Evolutionary conservation across 208 protist species (phyloP), one percentile per base, ranked within the genome.

Genomic region (Sergeia podlipaevii): DNA sequence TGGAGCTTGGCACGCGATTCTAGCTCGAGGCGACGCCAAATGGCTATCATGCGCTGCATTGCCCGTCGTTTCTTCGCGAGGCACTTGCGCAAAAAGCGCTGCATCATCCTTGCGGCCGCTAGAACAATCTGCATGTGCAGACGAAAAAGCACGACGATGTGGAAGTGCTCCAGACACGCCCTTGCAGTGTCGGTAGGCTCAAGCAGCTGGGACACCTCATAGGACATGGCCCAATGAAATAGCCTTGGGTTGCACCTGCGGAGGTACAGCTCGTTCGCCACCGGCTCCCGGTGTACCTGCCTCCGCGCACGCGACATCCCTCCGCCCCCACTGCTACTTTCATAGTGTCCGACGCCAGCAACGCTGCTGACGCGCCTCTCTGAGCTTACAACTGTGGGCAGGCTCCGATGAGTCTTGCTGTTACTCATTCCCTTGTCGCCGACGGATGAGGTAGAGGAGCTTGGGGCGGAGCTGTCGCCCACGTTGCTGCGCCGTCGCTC

Each of bases 31-130:
- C 57, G 61, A 20, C 70, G 56, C 82, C 86, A 91, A 17, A 76
- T 42, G 1, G 46, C 52, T 44, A 86, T 28, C 81, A 93, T 93
- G 5, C 77, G 65, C 11, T 65, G 39, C 48, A 85, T 24, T 13
- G 85, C 85, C 3, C 85, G 66, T 32, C 60, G 47, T 55, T 85
- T 89, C 32, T 71, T 67, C 0, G 42, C 57, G 6, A 89, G 34
- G 50, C 66, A 90, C 20, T 32, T n/a, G 1, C 81, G 78, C 20
- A 93, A 76, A 55, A 93, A 93, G 27, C 70, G 62, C 65, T 93
- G 85, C 34, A 93, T 36, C 8, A 60, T 54, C 2, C 44, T 38
- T 37, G 81, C 77, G 8, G 81, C 66, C 2, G 7, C 4, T 0
- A 89, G 0, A n/a, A 83, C 36, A 26, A 21, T 23, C 20, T 24